Conservation (phyloP, 768 basidiomycete species). For the Piloderma croceum region DNA sequence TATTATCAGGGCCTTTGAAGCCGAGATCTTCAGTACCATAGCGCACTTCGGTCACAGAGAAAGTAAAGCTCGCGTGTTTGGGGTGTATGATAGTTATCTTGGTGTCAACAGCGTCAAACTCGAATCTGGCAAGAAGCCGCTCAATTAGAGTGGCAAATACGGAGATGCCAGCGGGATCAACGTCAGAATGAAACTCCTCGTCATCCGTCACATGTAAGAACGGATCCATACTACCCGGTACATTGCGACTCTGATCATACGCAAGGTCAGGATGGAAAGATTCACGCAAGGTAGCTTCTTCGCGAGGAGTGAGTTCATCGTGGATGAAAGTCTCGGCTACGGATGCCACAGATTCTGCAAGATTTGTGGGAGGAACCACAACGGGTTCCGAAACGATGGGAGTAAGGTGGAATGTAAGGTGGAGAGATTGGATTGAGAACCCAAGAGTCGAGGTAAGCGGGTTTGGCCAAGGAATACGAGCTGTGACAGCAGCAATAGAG, state of each 20-base stretch:
- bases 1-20: background rate
- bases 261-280: conserved; percentile 52
- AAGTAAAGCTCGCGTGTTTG: conserved; percentile 53
- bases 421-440: conserved; percentile 60
- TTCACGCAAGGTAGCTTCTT: conserved; percentile 65
- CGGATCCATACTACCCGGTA: conserved; percentile 68
- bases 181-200: conserved; percentile 36
- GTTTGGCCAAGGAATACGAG: conserved; percentile 81
- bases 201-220: conserved; percentile 41
- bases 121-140: conserved; percentile 69
- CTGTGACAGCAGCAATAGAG: conserved; percentile 66
- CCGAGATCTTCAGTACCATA: conserved; percentile 44
- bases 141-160: conserved; percentile 79
- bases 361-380: conserved; percentile 29
- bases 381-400: conserved; percentile 11
- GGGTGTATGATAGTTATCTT: conserved; percentile 66
- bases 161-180: conserved; percentile 70
- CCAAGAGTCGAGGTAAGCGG: conserved; percentile 70
- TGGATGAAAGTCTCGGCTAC: conserved; percentile 85
- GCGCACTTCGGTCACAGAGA: conserved; percentile 50
- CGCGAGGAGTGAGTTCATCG: conserved; percentile 65
- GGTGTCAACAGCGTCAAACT: conserved; percentile 67
- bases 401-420: conserved; percentile 56
- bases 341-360: conserved; percentile 77
- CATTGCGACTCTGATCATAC: conserved; percentile 32